Percentiles rank a stretch among this genome's conserved stretches.
phyloP scores from a whole-genome alignment of 768 basidiomycete genomes.

The Pholiota molesta region DNA sequence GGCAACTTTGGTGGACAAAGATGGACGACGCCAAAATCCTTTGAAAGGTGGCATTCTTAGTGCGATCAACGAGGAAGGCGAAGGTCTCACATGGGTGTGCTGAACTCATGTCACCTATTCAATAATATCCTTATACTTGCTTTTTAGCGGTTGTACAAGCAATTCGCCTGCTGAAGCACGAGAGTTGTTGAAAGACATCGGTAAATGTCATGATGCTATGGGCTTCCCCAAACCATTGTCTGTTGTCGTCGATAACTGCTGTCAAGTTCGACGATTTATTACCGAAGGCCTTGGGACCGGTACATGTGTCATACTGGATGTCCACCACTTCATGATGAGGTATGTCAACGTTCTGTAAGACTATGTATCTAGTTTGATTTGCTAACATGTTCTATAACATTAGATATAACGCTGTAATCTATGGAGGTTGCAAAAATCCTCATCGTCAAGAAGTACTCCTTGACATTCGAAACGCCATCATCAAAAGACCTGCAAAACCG shows the following conservation, averaged over 20 bases:
- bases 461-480: conserved; percentile 2
- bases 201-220: not conserved
- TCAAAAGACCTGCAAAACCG: not conserved
- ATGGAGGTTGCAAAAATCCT: conserved; percentile 5
- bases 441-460: not conserved
- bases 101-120: not conserved
- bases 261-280: conserved; percentile 10
- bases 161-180: conserved; percentile 7
- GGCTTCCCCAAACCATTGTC: not conserved
- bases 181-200: not conserved
- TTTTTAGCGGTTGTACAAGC: conserved; percentile 7
- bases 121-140: too few relatives aligned
- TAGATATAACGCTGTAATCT: conserved; percentile 7
- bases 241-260: conserved; percentile 14
- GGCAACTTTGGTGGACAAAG: conserved; percentile 9
- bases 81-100: conserved; percentile 10
- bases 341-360: not conserved
- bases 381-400: not conserved
- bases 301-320: conserved; percentile 3
- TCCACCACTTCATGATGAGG: conserved; percentile 11
- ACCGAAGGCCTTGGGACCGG: not conserved
- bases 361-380: too few relatives aligned
- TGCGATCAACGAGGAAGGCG: conserved; percentile 11
- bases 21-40: not conserved
- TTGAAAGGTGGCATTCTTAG: conserved; percentile 13